Percentiles rank a stretch among this genome's conserved stretches.
phyloP scores from a whole-genome alignment of 148 eudicot species.

The Simmondsia chinensis region DNA sequence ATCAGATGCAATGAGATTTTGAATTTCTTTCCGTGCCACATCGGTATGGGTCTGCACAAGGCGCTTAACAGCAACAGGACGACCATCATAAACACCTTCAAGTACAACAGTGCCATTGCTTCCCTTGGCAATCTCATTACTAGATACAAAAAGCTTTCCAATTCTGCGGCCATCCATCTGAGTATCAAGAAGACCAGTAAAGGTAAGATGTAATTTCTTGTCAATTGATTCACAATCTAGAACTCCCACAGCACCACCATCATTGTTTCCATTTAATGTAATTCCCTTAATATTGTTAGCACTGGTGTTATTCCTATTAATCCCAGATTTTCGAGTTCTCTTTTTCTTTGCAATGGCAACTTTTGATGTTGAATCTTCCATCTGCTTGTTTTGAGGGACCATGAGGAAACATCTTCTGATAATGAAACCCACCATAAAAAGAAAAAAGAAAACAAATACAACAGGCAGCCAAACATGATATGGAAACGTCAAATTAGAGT shows the following conservation, averaged over 20 bases:
- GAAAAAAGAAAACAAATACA: conserved; percentile 11
- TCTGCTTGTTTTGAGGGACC: conserved; percentile 11
- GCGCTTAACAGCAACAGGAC: conserved; percentile 91
- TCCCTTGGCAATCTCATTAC: conserved; percentile 81
- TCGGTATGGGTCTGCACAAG: conserved; percentile 83
- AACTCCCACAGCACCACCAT: conserved; percentile 1
- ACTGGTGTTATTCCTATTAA: conserved; percentile 15
- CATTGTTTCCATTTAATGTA: conserved; percentile 11
- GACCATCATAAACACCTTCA: conserved; percentile 90
- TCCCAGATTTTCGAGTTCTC: conserved; percentile 55
- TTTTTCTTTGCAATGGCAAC: conserved; percentile 42
- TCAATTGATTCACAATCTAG: conserved; percentile 7
- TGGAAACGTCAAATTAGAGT: conserved; percentile 4
- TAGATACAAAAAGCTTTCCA: conserved; percentile 59
- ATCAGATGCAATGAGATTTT: conserved; percentile 92
- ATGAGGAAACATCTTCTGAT: conserved; percentile 11
- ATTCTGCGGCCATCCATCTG: conserved; percentile 38
- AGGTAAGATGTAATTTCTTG: conserved; percentile 18
- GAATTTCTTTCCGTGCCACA: conserved; percentile 85
- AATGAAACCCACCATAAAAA: conserved; percentile 17
- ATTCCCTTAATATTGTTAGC: conserved; percentile 9
- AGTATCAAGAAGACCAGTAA: conserved; percentile 16
- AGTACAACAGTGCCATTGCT: conserved; percentile 94
- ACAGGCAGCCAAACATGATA: conserved; percentile 13
- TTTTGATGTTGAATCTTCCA: conserved; percentile 26